Evolutionary conservation across 441 rosid species (phyloP).

Genomic region (Capsella rubella): DNA sequence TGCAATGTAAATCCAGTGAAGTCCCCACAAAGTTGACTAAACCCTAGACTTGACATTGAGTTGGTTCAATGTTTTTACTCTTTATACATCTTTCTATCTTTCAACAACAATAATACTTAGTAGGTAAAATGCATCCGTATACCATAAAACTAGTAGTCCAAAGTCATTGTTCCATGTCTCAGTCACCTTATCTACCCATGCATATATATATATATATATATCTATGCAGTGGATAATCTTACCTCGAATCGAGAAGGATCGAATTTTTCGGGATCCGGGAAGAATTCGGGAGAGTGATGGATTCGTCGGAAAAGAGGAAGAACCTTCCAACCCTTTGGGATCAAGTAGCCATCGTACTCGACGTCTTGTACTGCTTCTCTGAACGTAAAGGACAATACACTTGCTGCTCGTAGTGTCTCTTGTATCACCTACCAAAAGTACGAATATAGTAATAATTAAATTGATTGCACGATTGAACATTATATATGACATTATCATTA

Average conservation of each 20-base stretch:
- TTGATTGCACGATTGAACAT: background rate
- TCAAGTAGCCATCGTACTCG: conserved; percentile 72
- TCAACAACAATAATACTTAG: background rate
- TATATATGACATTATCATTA: background rate
- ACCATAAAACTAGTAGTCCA: background rate
- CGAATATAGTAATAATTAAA: background rate
- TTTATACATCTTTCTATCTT: conserved; percentile 1
- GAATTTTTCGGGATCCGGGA: conserved; percentile 82
- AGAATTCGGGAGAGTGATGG: conserved; percentile 78
- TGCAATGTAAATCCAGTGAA: conserved; percentile 33
- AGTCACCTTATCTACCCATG: background rate
- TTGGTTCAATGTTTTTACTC: background rate
- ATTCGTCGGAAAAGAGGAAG: conserved; percentile 89
- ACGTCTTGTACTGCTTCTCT: conserved; percentile 94
- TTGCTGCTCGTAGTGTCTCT: conserved; percentile 87
- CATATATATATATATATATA: background rate
- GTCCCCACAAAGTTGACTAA: conserved; percentile 33
- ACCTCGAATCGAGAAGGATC: conserved; percentile 97
- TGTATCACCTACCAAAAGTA: conserved; percentile 72
- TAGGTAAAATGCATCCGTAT: background rate
- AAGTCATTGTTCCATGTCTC: conserved; percentile 34
- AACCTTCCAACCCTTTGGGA: conserved; percentile 97
- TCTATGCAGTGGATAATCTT: conserved; percentile 4
- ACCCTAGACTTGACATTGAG: conserved; percentile 25
- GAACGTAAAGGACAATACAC: conserved; percentile 84